Evolutionary conservation across 257 asterid species (phyloP).

Genomic region (Anisodus tanguticus): DNA sequence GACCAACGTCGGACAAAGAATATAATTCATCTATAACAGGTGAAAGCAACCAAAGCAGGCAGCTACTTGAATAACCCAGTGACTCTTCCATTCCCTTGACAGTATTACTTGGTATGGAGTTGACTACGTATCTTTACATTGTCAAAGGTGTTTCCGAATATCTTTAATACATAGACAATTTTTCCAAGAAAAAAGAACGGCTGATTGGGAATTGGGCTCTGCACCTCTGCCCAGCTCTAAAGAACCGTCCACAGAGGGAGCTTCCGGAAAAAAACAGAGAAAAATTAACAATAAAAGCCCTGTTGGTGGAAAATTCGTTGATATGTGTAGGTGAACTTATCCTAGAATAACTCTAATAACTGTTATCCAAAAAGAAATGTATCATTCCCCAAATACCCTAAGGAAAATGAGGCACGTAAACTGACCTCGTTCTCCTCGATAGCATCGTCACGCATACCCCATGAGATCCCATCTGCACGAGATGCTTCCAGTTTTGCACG

Average conservation of each 20-base stretch:
- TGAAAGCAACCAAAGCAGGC: not conserved
- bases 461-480: constrained; percentile 89
- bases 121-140: not conserved
- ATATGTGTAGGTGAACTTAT: constrained; percentile 21
- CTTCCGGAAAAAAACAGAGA: not conserved
- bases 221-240: constrained; percentile 3
- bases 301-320: not conserved
- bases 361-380: not conserved
- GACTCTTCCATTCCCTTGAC: not conserved
- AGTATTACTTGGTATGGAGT: constrained; percentile 4
- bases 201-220: not conserved
- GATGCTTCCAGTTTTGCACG: constrained; percentile 92
- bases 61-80: not conserved
- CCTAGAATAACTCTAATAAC: not conserved
- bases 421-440: constrained; percentile 89
- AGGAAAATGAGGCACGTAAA: not conserved
- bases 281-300: not conserved
- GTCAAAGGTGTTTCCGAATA: constrained; percentile 11
- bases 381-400: not conserved
- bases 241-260: not conserved
- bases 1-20: not conserved
- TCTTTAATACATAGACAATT: not conserved
- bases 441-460: constrained; percentile 99
- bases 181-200: not conserved
- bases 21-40: not conserved